phyloP scores from a whole-genome alignment of 2,329 filamentous ascomycete genomes.

The Ophiostoma ulmi region DNA sequence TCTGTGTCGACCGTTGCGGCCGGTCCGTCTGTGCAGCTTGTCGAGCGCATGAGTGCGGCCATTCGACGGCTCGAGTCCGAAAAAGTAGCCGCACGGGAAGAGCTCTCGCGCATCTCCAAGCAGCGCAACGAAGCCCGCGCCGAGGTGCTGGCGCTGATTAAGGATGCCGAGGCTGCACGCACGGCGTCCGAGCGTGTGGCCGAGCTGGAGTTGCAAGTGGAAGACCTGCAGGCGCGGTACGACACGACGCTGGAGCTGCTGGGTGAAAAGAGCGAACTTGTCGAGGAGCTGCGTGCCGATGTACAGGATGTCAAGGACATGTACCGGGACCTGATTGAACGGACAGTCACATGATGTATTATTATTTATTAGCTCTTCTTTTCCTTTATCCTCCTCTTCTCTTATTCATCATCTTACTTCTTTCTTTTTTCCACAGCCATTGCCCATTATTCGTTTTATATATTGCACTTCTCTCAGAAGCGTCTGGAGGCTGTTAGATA shows the following conservation, averaged over 20 bases:
- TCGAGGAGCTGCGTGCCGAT: constrained; percentile 85
- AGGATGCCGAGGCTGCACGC: constrained; percentile 70
- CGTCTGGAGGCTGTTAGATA: neutral
- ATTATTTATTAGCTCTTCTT: neutral
- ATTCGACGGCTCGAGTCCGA: constrained; percentile 88
- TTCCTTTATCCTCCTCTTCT: neutral
- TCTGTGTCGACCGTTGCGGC: constrained; percentile 86
- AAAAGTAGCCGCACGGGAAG: constrained; percentile 82
- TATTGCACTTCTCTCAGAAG: neutral
- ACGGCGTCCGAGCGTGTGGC: constrained; percentile 54
- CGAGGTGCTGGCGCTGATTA: constrained; percentile 87
- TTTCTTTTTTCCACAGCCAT: neutral
- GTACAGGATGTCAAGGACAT: constrained; percentile 92
- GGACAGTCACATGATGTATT: constrained; percentile 51
- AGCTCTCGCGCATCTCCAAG: constrained; percentile 69
- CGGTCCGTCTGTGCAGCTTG: constrained; percentile 87
- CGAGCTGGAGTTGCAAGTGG: constrained; percentile 61
- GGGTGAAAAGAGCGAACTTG: constrained; percentile 92
- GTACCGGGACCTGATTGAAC: constrained; percentile 87
- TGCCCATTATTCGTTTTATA: too few species aligned
- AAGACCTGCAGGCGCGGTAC: constrained; percentile 68
- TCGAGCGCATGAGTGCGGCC: constrained; percentile 91
- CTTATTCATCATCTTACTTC: neutral
- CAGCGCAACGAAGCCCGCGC: constrained; percentile 89
- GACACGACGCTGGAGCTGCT: constrained; percentile 90